Evolutionary conservation across 306 rosid species (phyloP).

Genomic region (Cucurbita pepo): DNA sequence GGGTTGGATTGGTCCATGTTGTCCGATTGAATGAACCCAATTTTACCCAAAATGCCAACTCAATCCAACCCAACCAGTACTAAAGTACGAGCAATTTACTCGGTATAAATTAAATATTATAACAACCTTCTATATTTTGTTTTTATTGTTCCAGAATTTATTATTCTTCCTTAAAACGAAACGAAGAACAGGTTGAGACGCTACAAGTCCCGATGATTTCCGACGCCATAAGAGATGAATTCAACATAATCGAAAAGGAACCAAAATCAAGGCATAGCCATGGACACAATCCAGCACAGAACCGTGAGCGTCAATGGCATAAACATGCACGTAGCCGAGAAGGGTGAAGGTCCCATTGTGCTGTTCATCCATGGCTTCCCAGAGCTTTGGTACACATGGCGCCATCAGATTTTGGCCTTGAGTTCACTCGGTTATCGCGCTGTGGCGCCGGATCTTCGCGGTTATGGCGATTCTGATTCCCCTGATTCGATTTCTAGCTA

Average conservation of each 20-base stretch:
- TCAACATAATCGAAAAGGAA: background rate
- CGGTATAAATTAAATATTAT: too few species aligned
- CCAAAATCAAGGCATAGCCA: background rate
- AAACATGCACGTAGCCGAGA: slow-evolving; percentile 64
- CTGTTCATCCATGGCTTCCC: slow-evolving; percentile 79
- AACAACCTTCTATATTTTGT: too few species aligned
- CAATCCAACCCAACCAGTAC: too few species aligned
- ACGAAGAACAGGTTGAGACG: too few species aligned
- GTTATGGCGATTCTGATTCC: slow-evolving; percentile 43
- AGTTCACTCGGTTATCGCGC: slow-evolving; percentile 41
- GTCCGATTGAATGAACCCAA: too few species aligned
- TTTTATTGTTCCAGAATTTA: too few species aligned
- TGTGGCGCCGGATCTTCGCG: slow-evolving; percentile 57
- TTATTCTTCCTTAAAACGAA: too few species aligned
- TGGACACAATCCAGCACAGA: slow-evolving; percentile 37
- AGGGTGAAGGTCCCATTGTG: slow-evolving; percentile 48
- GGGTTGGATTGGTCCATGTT: too few species aligned
- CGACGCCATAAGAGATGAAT: too few species aligned
- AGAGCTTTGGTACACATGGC: slow-evolving; percentile 63
- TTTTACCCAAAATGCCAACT: too few species aligned
- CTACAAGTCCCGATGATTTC: too few species aligned
- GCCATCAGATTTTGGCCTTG: slow-evolving; percentile 45
- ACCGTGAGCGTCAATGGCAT: slow-evolving; percentile 47
- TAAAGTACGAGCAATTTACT: too few species aligned
- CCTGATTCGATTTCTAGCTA: slow-evolving; percentile 25